A percentile compares a stretch with the other conserved stretches of the same genome.
phyloP scores from a whole-genome alignment of 1,139 yeast species.

The Sugiyamaella novakii region DNA sequence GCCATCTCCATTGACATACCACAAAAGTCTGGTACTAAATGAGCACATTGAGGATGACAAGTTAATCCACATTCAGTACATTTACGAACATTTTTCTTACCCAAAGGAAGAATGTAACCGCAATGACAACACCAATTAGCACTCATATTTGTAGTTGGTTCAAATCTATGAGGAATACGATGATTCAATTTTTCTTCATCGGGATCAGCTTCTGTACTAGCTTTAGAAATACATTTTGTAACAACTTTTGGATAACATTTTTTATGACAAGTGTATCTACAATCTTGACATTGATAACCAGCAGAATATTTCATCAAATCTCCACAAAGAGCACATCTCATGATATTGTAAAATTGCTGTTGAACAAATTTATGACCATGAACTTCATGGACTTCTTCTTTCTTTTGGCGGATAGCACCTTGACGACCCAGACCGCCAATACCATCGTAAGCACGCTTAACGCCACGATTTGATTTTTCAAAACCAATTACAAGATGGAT shows the following conservation, averaged over 20 bases:
- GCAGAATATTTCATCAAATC: slow-evolving; percentile 83
- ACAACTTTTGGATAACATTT: slow-evolving; percentile 93
- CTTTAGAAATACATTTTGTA: slow-evolving; percentile 91
- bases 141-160: slow-evolving; percentile 85
- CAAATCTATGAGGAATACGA: slow-evolving; percentile 95
- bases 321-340: slow-evolving; percentile 97
- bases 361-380: slow-evolving; percentile 97
- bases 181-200: slow-evolving; percentile 93
- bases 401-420: slow-evolving; percentile 95
- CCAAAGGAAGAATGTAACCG: slow-evolving; percentile 94
- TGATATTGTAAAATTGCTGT: slow-evolving; percentile 90
- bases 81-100: slow-evolving; percentile 89
- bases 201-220: slow-evolving; percentile 78
- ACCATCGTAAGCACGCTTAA: slow-evolving; percentile 49
- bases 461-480: slow-evolving; percentile 61
- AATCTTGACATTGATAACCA: slow-evolving; percentile 97
- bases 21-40: slow-evolving; percentile 94
- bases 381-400: slow-evolving; percentile 92
- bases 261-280: slow-evolving; percentile 90
- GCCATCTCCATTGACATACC: slow-evolving; percentile 99
- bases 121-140: slow-evolving; percentile 99
- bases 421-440: slow-evolving; percentile 90
- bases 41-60: slow-evolving; percentile 92
- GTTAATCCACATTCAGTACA: slow-evolving; percentile 94
- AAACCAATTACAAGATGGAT: slow-evolving; percentile 76